Conservation (phyloP, 2,329 filamentous ascomycete genomes). For the Venturia effusa region DNA sequence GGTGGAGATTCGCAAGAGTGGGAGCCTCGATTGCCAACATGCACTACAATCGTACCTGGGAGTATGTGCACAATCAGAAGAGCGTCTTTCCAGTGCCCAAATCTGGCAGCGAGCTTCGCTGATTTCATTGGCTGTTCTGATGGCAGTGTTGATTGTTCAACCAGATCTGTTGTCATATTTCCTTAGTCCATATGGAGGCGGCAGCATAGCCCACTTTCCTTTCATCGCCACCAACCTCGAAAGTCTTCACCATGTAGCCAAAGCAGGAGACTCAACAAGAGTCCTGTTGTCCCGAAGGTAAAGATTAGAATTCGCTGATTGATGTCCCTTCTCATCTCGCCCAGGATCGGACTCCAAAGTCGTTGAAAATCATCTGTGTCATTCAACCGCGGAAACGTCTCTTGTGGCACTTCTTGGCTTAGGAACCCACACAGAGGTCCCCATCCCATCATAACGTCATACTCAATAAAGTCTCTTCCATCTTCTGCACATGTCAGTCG, state of each 20-base stretch:
- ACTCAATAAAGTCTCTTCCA: constrained; percentile 12
- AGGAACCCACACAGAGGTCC: constrained; percentile 15
- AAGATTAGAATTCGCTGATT: neutral
- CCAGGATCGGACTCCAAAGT: constrained; percentile 3
- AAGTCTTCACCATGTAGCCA: neutral
- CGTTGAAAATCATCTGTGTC: constrained; percentile 10
- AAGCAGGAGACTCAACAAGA: neutral
- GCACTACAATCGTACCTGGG: too few relatives aligned
- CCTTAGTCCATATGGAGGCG: too few relatives aligned
- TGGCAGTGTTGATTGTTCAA: too few relatives aligned
- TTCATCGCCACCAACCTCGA: neutral
- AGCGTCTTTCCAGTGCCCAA: too few relatives aligned
- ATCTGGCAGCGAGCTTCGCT: too few relatives aligned
- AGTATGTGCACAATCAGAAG: too few relatives aligned
- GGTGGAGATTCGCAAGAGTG: too few relatives aligned
- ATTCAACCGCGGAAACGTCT: constrained; percentile 14
- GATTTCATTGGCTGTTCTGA: too few relatives aligned
- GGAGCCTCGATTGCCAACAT: too few relatives aligned
- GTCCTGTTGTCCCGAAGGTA: neutral
- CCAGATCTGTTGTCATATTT: too few relatives aligned
- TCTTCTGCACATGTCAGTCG: constrained; percentile 5
- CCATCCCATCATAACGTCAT: constrained; percentile 13
- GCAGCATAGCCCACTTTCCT: neutral
- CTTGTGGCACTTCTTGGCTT: constrained; percentile 12
- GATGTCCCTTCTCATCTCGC: constrained; percentile 3